Conservation (phyloP, 306 rosid species). For the Castanea sativa region DNA sequence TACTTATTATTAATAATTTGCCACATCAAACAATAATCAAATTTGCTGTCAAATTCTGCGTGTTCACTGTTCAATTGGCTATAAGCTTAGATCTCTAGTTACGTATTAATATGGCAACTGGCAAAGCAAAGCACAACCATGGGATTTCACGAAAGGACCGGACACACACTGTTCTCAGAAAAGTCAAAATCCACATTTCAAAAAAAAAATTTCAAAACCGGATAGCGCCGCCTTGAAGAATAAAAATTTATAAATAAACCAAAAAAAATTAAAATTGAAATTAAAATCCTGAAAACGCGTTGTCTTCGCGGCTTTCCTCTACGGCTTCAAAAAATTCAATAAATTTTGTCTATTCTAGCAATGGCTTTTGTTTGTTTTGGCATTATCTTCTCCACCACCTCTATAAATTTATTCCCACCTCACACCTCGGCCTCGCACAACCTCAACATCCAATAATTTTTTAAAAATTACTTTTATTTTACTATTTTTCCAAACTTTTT, state of each 20-base stretch:
- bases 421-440: background rate
- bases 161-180: background rate
- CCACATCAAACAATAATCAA: no score
- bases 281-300: slow-evolving; percentile 24
- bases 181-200: background rate
- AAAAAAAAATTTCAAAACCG: background rate
- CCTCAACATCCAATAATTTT: background rate
- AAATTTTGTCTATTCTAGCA: background rate
- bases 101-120: no score
- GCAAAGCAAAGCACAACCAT: background rate
- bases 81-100: no score
- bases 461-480: no score
- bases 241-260: background rate
- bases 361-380: background rate
- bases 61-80: no score
- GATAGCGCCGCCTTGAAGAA: background rate
- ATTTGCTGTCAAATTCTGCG: no score
- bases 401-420: background rate
- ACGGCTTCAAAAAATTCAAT: background rate
- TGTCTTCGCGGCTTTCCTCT: slow-evolving; percentile 14
- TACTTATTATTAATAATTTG: no score
- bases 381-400: background rate
- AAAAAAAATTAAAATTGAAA: background rate
- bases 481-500: background rate
- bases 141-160: background rate